Conservation (phyloP, 257 asterid species). For the Gentiana dahurica region DNA sequence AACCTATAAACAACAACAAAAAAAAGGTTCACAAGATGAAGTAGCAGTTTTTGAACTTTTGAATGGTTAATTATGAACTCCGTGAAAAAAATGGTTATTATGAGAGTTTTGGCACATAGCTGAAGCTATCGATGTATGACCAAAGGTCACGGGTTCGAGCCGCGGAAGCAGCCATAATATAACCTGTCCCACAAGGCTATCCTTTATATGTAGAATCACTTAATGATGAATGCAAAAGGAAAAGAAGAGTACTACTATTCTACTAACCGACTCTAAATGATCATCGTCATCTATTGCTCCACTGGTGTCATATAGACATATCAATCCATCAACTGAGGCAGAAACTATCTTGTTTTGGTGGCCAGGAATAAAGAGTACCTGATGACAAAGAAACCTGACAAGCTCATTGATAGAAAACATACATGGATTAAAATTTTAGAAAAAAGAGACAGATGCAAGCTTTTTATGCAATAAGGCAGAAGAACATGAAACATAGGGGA, state of each 20-base stretch:
- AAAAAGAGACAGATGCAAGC: background rate
- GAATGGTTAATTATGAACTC: background rate
- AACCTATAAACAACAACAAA: conserved; percentile 31
- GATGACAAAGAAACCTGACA: conserved; percentile 5
- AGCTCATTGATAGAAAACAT: background rate
- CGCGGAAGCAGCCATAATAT: too few relatives aligned
- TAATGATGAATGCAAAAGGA: conserved; percentile 1
- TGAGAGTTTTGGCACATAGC: too few relatives aligned
- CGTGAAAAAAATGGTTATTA: too few relatives aligned
- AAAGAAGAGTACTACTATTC: background rate
- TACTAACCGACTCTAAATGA: conserved; percentile 69
- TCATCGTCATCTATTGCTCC: conserved; percentile 91
- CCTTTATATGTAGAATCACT: too few relatives aligned
- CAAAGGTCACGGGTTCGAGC: too few relatives aligned
- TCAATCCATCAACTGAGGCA: conserved; percentile 92
- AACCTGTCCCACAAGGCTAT: too few relatives aligned
- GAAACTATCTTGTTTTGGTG: conserved; percentile 67
- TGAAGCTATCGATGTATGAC: too few relatives aligned
- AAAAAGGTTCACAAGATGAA: background rate
- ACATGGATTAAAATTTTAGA: conserved; percentile 3
- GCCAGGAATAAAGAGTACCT: conserved; percentile 89
- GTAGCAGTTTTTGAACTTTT: background rate
- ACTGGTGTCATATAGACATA: conserved; percentile 79
- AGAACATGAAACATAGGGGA: background rate
- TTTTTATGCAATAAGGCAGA: background rate